Evolutionary conservation across 2,329 filamentous ascomycete species (phyloP).

Genomic region (Aureobasidium pullulans): DNA sequence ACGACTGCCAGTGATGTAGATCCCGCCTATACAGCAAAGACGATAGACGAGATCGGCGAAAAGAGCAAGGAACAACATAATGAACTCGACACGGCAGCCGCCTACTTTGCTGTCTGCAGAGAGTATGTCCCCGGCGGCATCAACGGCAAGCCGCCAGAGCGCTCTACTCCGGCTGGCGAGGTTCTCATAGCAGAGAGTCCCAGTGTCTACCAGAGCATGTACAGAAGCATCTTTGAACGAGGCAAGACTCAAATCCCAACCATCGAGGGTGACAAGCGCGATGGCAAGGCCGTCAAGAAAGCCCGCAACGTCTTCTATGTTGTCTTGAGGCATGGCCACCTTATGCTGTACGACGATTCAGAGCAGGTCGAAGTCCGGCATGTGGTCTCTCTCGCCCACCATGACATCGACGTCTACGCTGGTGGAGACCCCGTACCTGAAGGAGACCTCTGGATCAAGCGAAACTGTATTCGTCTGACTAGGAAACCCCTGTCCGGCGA

Average conservation of each 20-base stretch:
- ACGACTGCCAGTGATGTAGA: not conserved
- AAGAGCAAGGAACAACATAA: constrained; percentile 50
- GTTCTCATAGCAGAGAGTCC: constrained; percentile 63
- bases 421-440: constrained; percentile 65
- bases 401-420: constrained; percentile 76
- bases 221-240: constrained; percentile 87
- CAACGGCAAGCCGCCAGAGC: constrained; percentile 86
- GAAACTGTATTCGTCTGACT: constrained; percentile 79
- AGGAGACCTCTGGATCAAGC: constrained; percentile 91
- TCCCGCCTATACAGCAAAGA: constrained; percentile 6
- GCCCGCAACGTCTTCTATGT: constrained; percentile 91
- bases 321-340: constrained; percentile 80
- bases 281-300: constrained; percentile 44
- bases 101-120: constrained; percentile 90
- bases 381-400: constrained; percentile 85
- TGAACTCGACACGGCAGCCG: constrained; percentile 73
- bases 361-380: constrained; percentile 94
- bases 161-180: constrained; percentile 70
- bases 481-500: constrained; percentile 53
- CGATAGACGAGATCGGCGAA: constrained; percentile 34
- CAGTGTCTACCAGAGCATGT: constrained; percentile 98
- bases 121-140: constrained; percentile 88
- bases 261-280: constrained; percentile 45
- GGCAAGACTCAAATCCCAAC: constrained; percentile 50
- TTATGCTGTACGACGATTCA: constrained; percentile 96